phyloP scores from a whole-genome alignment of 441 rosid species.

The Populus trichocarpa region DNA sequence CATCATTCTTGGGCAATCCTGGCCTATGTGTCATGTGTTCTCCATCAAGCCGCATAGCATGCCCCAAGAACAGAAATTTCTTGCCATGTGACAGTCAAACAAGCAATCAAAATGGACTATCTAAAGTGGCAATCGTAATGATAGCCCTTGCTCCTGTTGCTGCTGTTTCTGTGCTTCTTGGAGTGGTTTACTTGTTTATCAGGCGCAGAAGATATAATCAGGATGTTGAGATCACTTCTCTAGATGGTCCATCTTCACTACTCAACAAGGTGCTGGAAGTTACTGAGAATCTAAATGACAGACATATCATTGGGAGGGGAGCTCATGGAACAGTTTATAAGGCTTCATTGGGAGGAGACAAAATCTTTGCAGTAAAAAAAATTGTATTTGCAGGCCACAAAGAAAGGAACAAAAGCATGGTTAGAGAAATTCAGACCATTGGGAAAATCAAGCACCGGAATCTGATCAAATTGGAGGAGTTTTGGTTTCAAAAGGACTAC shows the following conservation, averaged over 20 bases:
- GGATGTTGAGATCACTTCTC: conserved; percentile 35
- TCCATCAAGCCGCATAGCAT: conserved; percentile 17
- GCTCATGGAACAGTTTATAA: conserved; percentile 72
- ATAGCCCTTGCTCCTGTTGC: conserved; percentile 40
- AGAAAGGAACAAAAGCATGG: conserved; percentile 51
- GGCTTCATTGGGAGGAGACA: conserved; percentile 43
- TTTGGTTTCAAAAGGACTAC: conserved; percentile 64
- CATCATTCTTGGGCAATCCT: conserved; percentile 56
- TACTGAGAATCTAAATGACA: conserved; percentile 61
- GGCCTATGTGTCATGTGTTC: conserved; percentile 51
- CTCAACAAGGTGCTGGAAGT: conserved; percentile 57
- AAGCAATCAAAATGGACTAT: conserved; percentile 29
- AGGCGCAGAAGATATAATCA: conserved; percentile 24
- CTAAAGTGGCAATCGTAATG: conserved; percentile 26
- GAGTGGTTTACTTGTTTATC: conserved; percentile 29
- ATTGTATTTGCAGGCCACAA: conserved; percentile 41
- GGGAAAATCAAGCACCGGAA: conserved; percentile 71
- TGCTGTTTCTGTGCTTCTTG: conserved; percentile 31
- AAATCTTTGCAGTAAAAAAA: conserved; percentile 61
- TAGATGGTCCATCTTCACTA: conserved; percentile 46
- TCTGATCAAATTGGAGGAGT: conserved; percentile 66
- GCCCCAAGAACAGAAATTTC: conserved; percentile 31
- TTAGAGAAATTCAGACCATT: conserved; percentile 60
- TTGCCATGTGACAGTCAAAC: conserved; percentile 34
- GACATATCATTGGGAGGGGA: conserved; percentile 66